phyloP scores from a whole-genome alignment of 2,329 filamentous ascomycete species.

The Pseudonectria foliicola region DNA sequence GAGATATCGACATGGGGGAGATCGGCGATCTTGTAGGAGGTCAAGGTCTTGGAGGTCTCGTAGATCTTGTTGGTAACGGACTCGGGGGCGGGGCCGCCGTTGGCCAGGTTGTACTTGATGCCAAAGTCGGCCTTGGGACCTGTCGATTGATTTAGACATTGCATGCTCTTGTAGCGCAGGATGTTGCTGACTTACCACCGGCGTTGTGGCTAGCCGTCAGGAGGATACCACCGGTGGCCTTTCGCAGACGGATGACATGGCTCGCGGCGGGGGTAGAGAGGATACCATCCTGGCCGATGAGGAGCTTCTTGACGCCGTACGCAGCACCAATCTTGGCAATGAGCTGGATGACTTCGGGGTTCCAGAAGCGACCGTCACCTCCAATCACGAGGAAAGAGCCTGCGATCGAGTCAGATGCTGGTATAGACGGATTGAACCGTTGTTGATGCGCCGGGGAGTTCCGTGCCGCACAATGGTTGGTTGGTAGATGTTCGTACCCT shows the following conservation, averaged over 20 bases:
- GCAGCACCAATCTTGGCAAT: slow-evolving; percentile 96
- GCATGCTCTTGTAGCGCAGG: not conserved
- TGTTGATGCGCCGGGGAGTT: not conserved
- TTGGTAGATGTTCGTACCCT: slow-evolving; percentile 45
- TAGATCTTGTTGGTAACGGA: slow-evolving; percentile 98
- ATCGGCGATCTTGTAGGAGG: slow-evolving; percentile 84
- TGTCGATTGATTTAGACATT: slow-evolving; percentile 28
- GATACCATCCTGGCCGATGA: slow-evolving; percentile 94
- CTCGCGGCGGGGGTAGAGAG: slow-evolving; percentile 93
- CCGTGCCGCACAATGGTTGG: not conserved
- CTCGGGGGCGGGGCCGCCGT: slow-evolving; percentile 92
- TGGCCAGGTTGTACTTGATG: slow-evolving; percentile 99
- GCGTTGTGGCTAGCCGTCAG: slow-evolving; percentile 98
- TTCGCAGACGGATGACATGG: slow-evolving; percentile 88
- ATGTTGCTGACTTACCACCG: slow-evolving; percentile 59
- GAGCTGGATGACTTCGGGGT: slow-evolving; percentile 90
- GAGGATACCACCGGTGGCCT: slow-evolving; percentile 93
- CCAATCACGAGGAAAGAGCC: slow-evolving; percentile 87
- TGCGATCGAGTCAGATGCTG: slow-evolving; percentile 21
- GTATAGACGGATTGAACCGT: slow-evolving; percentile 2
- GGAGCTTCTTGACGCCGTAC: slow-evolving; percentile 97
- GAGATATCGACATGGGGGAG: slow-evolving; percentile 81
- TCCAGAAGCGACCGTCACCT: slow-evolving; percentile 95
- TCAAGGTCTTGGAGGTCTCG: slow-evolving; percentile 81
- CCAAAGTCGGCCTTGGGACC: slow-evolving; percentile 93